Base-by-base conservation (phyloP, 2,329 filamentous ascomycete species). In the Ophiostoma sp. region DNA sequence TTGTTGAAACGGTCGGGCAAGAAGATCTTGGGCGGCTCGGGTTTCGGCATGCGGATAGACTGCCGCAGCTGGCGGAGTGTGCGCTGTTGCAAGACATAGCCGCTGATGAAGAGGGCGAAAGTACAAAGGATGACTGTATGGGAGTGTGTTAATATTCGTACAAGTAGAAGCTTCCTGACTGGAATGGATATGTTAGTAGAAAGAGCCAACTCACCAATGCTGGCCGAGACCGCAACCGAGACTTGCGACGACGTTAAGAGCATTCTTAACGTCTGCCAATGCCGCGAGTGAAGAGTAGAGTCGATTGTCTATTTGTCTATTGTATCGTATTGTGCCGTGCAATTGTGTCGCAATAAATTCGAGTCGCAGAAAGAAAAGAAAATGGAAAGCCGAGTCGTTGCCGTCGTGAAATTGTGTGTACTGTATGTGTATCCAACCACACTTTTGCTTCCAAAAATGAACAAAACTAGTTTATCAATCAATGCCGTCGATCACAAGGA, bases 61-160 rank as follows among this genome's bases (percentile, higher is more conserved):
- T 86, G 85, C 78, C 95, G 92, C 42, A 98, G 87, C 77, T 91
- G 91, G 75, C 88, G 88, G 4, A 97, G 89, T 0, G 94, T 96
- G 78, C 93, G 90, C 82, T 98, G 95, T 79, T 98, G 95, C 71
- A 97, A 87, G 2, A 91, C 88, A 81, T 97, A 97, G 78, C 95
- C 95, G 70, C 93, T 94, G 42, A 97, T 86, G 81, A 98, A 98
- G 33, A 98, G 89, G 4, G 94, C 88, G 50, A 91, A 82, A 2
- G 94, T 97, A 82, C 93, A 97, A 33, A 93, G 80, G 76, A 93
- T 84, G 74, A 97, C 92, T 91, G 74, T 39, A 33, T 5, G 36
- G 12, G 22, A 48, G 42, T 5, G 33, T 61, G 57, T 25, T 42
- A 25, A n/a, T 22, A 8, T 7, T 3, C 33, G 63, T 17, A n/a